These are phyloP conservation scores for Eutrema heterophyllum DNA, from an alignment of 345 rosid species.

Conservation along the genomic window DNA sequence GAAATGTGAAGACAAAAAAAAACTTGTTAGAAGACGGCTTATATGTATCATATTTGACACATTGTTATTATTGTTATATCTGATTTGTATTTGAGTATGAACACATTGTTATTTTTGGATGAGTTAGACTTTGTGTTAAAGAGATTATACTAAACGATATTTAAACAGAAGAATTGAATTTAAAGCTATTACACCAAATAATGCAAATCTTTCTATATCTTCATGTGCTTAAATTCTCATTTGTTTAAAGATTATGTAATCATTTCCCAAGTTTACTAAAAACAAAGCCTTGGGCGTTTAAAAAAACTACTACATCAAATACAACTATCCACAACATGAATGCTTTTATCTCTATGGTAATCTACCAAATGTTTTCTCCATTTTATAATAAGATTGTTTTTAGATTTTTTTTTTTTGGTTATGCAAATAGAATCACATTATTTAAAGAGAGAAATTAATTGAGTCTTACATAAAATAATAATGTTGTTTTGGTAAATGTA, in stretches of 20 bases:
- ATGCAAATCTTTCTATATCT: too few species aligned
- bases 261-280: too few species aligned
- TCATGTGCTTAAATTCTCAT: too few species aligned
- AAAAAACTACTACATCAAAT: not conserved
- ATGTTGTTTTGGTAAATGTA: not conserved
- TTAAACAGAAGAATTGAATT: not conserved
- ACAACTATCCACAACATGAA: not conserved
- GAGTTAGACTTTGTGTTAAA: not conserved
- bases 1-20: not conserved
- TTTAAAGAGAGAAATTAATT: not conserved
- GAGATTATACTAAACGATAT: not conserved
- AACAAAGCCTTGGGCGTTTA: too few species aligned
- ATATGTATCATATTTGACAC: not conserved
- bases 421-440: not conserved
- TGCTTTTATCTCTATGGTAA: not conserved
- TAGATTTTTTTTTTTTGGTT: too few species aligned
- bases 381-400: too few species aligned
- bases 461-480: not conserved
- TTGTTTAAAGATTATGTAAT: too few species aligned
- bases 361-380: not conserved
- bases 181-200: not conserved
- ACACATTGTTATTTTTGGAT: not conserved
- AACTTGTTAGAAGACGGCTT: too few species aligned
- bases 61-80: not conserved
- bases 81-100: not conserved